Evolutionary conservation across 192 early-diverging fungal species (phyloP), one percentile per base, ranked within the genome.

Genomic region (Entomortierella parvispora): DNA sequence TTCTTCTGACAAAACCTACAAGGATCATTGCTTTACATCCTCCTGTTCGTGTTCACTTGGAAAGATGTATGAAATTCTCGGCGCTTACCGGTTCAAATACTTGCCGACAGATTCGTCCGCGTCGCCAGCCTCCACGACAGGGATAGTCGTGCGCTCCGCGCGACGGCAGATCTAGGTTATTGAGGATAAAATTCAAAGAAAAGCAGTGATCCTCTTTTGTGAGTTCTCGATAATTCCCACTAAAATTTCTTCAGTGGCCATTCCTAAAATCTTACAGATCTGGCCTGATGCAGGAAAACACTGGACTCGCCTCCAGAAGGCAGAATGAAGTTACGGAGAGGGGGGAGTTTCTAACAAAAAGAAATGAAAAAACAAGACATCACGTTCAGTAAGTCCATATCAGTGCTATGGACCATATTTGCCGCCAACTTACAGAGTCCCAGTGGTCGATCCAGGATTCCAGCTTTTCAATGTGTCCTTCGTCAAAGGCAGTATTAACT

Each of bases 371-470:
- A 57, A 92, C 92, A 69, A 93, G 91, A 61, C 88, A 85, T 29
- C 17, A 1, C 9, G 23, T 15, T 52, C 25, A 29, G 26, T 22
- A 1, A 25, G 26, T 26, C 50, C n/a, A 80, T 85, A 53, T 46
- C 62, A 50, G n/a, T 47, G 14, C 42, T 5, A 0, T 50, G 15
- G 25, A 62, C 23, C 17, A 64, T 22, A 25, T 92, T 71, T 25
- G 86, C 83, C 9, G 91, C 90, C 58, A 94, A 82, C 12, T 75
- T 76, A 80, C 69, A 32, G 55, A 78, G 64, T 94, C 87, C 55
- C 92, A 59, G 26, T 86, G 83, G 79, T 98, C 96, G 40, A 97
- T 96, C 95, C 95, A 98, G 6, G 54, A 7, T 78, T 96, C 95
- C 18, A 98, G 79, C 44, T 85, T 85, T 6, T 37, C 49, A 14